Conservation (phyloP, 768 basidiomycete genomes). For the Tulasnella sp. region DNA sequence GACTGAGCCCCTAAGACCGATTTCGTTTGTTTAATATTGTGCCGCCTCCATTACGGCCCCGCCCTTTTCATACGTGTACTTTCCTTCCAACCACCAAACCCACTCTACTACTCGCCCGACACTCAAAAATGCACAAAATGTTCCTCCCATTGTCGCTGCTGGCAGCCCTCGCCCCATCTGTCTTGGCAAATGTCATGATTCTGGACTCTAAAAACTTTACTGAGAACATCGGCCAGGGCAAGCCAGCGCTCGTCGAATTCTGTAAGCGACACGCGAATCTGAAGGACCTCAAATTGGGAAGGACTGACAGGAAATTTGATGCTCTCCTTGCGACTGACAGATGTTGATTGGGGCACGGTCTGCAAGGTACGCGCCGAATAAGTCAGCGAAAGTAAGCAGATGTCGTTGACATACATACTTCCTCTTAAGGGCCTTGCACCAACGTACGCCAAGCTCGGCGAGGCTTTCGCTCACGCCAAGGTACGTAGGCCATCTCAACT, state of each 20-base stretch:
- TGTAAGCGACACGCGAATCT: conserved; percentile 47
- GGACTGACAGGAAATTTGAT: too few species aligned
- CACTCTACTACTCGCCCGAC: not conserved
- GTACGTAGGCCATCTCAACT: not conserved
- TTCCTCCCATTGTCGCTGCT: conserved; percentile 37
- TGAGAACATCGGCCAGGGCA: conserved; percentile 59
- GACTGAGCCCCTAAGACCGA: not conserved
- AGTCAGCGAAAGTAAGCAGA: not conserved
- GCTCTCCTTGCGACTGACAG: too few species aligned
- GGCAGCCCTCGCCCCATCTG: conserved; percentile 42
- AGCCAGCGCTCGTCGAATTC: conserved; percentile 74
- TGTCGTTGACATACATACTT: not conserved
- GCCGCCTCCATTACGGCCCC: not conserved
- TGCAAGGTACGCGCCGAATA: conserved; percentile 51
- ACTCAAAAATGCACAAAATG: conserved; percentile 2
- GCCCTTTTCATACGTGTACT: conserved; percentile 1
- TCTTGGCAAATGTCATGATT: conserved; percentile 61
- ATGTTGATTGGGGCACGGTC: conserved; percentile 86
- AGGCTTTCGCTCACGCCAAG: conserved; percentile 66
- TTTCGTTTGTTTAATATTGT: not conserved
- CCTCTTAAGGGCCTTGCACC: conserved; percentile 74
- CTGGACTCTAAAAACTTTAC: conserved; percentile 69
- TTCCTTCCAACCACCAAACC: not conserved
- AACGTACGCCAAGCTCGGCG: conserved; percentile 75
- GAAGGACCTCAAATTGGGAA: too few species aligned